Base-by-base conservation (phyloP, 2,329 filamentous ascomycete species). In the Colletotrichum euphorbiae region DNA sequence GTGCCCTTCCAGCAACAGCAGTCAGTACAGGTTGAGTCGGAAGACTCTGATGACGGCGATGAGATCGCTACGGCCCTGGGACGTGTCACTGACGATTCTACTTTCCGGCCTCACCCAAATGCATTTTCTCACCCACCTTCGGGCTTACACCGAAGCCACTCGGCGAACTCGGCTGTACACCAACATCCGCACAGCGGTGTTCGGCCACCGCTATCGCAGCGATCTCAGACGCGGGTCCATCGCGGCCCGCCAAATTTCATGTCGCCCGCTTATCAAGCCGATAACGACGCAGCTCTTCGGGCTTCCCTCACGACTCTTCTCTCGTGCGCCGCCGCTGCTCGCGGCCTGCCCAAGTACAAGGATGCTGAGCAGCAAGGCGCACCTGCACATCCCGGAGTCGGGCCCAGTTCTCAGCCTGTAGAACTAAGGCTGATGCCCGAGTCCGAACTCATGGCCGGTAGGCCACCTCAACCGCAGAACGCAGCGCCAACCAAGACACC, bases 251-350 rank as follows among this genome's bases (percentile, higher is more conserved):
- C 85, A 70, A 91, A 90, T 77, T 88, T 92, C 77, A 87, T 93
- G 76, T 90, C 91, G 0, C 91, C 93, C 1, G 88, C 89, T 3
- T 89, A 93, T 73, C 93, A 93, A 73, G 90, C 93, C 54, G 94
- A 98, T 73, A 94, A 98, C 74, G 96, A 99, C 74, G 96, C 94
- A 33, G 96, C 94, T 2, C 85, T 99, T 11, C 90, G 96, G 38
- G 94, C 96, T 19, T 97, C 93, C 55, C 85, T 99, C n/a, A 97
- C 94, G 1, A 98, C 96, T 0, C 86, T 99, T 12, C 87, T 99
- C 12, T 98, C 95, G n/a, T 97, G 93, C 74, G 95, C 94, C 0
- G 94, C 94, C 3, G 96, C 95, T 0, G 96, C 95, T 1, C 88
- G 96, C 48, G 91, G 92, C 4, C 83, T 96, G 15, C 89, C 91